Base-by-base conservation (phyloP, 2,329 filamentous ascomycete species). In the Aureobasidium sp. region DNA sequence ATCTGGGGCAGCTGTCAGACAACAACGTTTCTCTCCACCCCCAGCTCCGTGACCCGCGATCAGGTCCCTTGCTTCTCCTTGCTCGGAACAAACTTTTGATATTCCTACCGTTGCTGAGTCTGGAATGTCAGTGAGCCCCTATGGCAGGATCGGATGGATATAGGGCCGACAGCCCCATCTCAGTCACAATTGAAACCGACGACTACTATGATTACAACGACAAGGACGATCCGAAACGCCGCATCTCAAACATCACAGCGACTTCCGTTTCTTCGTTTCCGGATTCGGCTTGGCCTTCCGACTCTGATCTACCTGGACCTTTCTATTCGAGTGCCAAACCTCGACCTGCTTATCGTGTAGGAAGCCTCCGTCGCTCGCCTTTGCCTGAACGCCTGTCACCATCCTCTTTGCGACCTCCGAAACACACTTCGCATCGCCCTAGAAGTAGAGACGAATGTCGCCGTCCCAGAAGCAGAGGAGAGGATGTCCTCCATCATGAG, bases 311-410 rank as follows among this genome's bases (percentile, higher is more conserved):
- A 7, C 78, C 21, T 21, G 21, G 21, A 21, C 21, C 21, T 21
- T 21, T 21, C 21, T 21, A 82, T 9, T 82, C 83, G 0, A 57
- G 5, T 27, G 72, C 74, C 16, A 83, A 82, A 63, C 79, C 69
- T n/a, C 60, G 63, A 32, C 69, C 69, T 4, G 59, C 60, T 5
- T 63, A 63, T 10, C 66, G 66, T 13, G 54, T 54, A 2, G 66
- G 66, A 48, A 79, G 54, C 7, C 32, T 65, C 66, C 42, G 64
- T 69, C 41, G 63, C 79, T 55, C 77, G 79, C 83, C 41, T 83
- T 82, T 1, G 77, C 72, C 16, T 27, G 52, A 58, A 27, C 64
- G 55, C 44, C 49, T 64, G 34, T 60, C 57, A 32, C 61, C 59
- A 27, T 57, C 63, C 3, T 52, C 55, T 9, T 21, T 50, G 32